A percentile compares a stretch with the other conserved stretches of the same genome.
These are phyloP conservation scores for Geotrichum cucujoidarum DNA, from an alignment of 1,139 yeast genomes.

Conservation along the genomic window DNA sequence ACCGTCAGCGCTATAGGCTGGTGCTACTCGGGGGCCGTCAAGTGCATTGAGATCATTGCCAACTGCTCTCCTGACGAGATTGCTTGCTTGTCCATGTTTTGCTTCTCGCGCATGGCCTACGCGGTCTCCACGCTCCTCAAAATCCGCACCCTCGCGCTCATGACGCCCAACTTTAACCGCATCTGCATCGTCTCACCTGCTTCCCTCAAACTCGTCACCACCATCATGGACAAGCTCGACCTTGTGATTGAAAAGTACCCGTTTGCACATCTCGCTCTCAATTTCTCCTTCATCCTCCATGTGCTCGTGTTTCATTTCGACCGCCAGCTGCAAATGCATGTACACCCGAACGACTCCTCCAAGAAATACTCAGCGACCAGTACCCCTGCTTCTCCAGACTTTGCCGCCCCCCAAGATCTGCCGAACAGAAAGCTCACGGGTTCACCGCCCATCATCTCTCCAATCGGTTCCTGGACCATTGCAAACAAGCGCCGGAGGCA, in stretches of 20 bases:
- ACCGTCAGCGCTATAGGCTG: slow-evolving; percentile 25
- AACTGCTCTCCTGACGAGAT: slow-evolving; percentile 28
- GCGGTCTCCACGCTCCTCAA: slow-evolving; percentile 63
- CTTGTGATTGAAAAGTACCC: slow-evolving; percentile 26
- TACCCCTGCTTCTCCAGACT: too few species aligned
- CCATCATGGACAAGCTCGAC: slow-evolving; percentile 37
- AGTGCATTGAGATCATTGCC: slow-evolving; percentile 23
- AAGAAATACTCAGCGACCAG: slow-evolving; percentile 7
- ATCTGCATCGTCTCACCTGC: slow-evolving; percentile 45
- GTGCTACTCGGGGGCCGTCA: slow-evolving; percentile 26
- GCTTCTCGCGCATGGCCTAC: slow-evolving; percentile 60
- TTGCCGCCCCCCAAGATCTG: too few species aligned
- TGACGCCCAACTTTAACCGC: slow-evolving; percentile 49
- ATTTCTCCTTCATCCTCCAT: slow-evolving; percentile 29
- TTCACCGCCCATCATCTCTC: too few species aligned
- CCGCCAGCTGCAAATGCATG: slow-evolving; percentile 25
- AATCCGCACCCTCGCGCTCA: slow-evolving; percentile 51
- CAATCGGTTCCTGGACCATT: too few species aligned
- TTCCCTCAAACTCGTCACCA: slow-evolving; percentile 45
- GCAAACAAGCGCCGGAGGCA: too few species aligned
- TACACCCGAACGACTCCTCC: too few species aligned
- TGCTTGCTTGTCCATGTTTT: slow-evolving; percentile 57
- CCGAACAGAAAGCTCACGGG: too few species aligned
- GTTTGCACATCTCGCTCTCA: slow-evolving; percentile 28
- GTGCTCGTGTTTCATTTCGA: slow-evolving; percentile 32